Evolutionary conservation across 148 eudicot genomes (phyloP).

Genomic region (Silene latifolia): DNA sequence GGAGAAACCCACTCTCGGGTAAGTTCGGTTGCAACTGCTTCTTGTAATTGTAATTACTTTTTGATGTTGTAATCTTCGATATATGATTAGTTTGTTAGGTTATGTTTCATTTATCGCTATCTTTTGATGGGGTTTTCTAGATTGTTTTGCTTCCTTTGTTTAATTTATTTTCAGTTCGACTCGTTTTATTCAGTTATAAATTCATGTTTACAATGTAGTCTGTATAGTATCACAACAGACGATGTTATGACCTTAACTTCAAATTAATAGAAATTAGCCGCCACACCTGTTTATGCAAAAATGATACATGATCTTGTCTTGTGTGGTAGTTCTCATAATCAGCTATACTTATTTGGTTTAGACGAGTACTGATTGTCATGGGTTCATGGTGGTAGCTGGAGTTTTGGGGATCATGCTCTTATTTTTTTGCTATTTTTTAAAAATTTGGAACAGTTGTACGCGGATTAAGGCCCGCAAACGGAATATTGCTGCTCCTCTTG

Average conservation of each 20-base stretch:
- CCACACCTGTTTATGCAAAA: not conserved
- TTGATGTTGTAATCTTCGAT: not conserved
- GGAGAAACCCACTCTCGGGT: constrained; percentile 98
- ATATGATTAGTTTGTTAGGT: not conserved
- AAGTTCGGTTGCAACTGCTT: constrained; percentile 20
- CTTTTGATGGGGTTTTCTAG: not conserved
- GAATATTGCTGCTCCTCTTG: constrained; percentile 98
- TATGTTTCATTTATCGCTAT: not conserved
- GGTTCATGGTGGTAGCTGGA: not conserved
- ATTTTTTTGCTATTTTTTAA: not conserved
- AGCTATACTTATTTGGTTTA: not conserved
- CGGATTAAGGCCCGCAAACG: constrained; percentile 99
- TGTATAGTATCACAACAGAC: not conserved
- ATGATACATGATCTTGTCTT: not conserved
- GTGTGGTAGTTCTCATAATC: not conserved
- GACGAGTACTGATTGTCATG: not conserved
- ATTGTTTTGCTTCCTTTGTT: not conserved
- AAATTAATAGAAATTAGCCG: too few relatives aligned
- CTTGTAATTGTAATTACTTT: not conserved
- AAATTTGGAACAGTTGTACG: constrained; percentile 74
- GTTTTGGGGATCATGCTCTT: not conserved
- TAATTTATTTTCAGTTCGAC: not conserved
- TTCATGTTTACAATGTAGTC: not conserved
- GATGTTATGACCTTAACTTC: too few relatives aligned
- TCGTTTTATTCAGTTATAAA: not conserved